Base-by-base conservation (phyloP, 2,329 filamentous ascomycete genomes). In the Ambrosiella cleistominuta region DNA sequence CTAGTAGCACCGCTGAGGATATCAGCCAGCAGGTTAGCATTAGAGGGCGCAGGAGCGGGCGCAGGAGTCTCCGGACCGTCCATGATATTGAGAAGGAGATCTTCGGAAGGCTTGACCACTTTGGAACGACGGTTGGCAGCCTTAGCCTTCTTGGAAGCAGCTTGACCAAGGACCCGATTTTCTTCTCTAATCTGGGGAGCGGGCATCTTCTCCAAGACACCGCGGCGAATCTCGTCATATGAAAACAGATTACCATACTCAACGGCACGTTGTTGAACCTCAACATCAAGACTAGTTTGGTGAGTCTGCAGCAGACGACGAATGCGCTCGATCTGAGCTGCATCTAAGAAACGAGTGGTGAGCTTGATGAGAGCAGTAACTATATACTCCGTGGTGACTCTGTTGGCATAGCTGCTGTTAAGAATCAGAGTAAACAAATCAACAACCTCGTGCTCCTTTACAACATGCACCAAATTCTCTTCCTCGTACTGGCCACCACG, bases 191-290 rank as follows among this genome's bases (percentile, higher is more conserved):
- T 97, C 69, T 97, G 91, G 7, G 93, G 93, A 1, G 93, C 81
- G 7, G 93, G 93, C 94, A 98, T 98, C 69, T 93, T 94, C 71
- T 98, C 93, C 9, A 98, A 74, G 2, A 98, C 93, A 60, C 93
- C 93, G 61, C 80, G 80, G 57, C 91, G 83, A 59, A 98, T 86
- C 61, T 88, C 77, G 64, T 98, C 90, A 65, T 88, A 88, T 0
- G 81, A 80, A 66, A 98, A 97, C n/a, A 98, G 76, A 66, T 97
- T 97, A 60, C 83, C 81, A 66, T 97, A 98, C 69, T 98, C 93
- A 17, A 95, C 90, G 4, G 91, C 86, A 68, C 93, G 83, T 70
- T 98, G 93, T 69, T 98, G 94, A 27, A 97, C 86, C 69, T 98
- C 93, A 35, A 97, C 85, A 66, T 95, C 91, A 56, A 98, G 75